phyloP scores from a whole-genome alignment of 768 basidiomycete genomes.

The Pulveroboletus ravenelii region DNA sequence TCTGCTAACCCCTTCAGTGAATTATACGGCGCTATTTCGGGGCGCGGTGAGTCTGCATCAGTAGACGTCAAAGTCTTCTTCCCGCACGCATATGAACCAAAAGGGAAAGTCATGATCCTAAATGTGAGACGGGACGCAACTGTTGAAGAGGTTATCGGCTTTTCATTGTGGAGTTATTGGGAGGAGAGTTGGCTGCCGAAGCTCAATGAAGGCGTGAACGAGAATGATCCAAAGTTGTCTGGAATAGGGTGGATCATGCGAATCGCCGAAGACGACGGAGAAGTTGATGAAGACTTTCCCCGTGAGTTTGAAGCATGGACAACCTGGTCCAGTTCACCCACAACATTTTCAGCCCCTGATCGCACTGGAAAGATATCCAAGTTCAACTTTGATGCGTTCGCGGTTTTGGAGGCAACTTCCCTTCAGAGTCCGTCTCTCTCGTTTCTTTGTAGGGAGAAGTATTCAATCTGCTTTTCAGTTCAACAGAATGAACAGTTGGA shows the following conservation, averaged over 20 bases:
- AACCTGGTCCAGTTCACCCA: neutral
- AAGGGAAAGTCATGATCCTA: slow-evolving; percentile 59
- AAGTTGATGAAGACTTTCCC: slow-evolving; percentile 98
- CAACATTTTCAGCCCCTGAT: slow-evolving; percentile 70
- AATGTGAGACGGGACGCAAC: slow-evolving; percentile 83
- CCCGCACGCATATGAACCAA: slow-evolving; percentile 66
- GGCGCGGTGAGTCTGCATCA: slow-evolving; percentile 61
- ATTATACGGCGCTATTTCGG: slow-evolving; percentile 80
- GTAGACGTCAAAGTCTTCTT: slow-evolving; percentile 76
- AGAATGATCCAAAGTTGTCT: slow-evolving; percentile 64
- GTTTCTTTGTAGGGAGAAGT: neutral
- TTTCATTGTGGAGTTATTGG: slow-evolving; percentile 89
- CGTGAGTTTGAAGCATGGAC: slow-evolving; percentile 50
- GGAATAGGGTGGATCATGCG: slow-evolving; percentile 89
- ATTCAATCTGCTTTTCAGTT: slow-evolving; percentile 32
- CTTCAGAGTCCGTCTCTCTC: slow-evolving; percentile 53
- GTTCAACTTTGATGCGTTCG: slow-evolving; percentile 88
- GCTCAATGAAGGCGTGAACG: slow-evolving; percentile 60
- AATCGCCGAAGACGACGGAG: slow-evolving; percentile 95
- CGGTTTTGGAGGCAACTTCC: slow-evolving; percentile 71
- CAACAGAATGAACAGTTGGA: slow-evolving; percentile 80
- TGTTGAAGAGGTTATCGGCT: slow-evolving; percentile 94
- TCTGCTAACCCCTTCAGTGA: slow-evolving; percentile 83
- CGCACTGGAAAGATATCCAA: slow-evolving; percentile 79
- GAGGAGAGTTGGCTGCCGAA: slow-evolving; percentile 80